Percentiles rank a stretch among this genome's conserved stretches.
These are phyloP conservation scores for Ceratocystis harringtonii DNA, from an alignment of 2,329 filamentous ascomycete species.

Conservation along the genomic window DNA sequence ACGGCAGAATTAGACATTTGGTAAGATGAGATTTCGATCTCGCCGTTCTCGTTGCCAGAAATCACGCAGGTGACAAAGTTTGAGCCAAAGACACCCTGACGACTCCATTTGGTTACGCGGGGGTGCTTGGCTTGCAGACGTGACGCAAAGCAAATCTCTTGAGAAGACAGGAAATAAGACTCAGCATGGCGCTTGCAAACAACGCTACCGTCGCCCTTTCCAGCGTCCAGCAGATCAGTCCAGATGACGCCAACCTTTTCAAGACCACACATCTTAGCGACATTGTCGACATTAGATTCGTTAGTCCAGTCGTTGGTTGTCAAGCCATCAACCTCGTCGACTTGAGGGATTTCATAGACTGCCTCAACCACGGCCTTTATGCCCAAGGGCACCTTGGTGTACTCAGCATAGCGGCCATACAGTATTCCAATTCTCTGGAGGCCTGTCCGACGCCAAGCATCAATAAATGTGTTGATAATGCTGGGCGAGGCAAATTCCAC, in stretches of 20 bases:
- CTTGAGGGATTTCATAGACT: slow-evolving; percentile 89
- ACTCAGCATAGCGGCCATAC: slow-evolving; percentile 82
- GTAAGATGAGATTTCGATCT: slow-evolving; percentile 80
- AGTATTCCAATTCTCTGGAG: slow-evolving; percentile 75
- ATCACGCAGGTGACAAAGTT: slow-evolving; percentile 95
- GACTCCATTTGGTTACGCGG: slow-evolving; percentile 90
- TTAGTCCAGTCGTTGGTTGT: slow-evolving; percentile 74
- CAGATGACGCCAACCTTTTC: slow-evolving; percentile 86
- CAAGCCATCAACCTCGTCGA: slow-evolving; percentile 77
- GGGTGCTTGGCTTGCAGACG: slow-evolving; percentile 78
- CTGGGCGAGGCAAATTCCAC: slow-evolving; percentile 82
- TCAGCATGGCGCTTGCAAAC: slow-evolving; percentile 92
- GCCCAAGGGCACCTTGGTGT: slow-evolving; percentile 80
- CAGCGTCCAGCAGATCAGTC: slow-evolving; percentile 77
- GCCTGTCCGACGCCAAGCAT: slow-evolving; percentile 81
- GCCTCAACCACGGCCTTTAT: slow-evolving; percentile 93
- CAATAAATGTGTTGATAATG: slow-evolving; percentile 76
- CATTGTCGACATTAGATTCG: slow-evolving; percentile 63
- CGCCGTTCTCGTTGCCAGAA: slow-evolving; percentile 77
- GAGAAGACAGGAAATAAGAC: slow-evolving; percentile 83
- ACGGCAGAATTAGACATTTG: slow-evolving; percentile 91
- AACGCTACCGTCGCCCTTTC: slow-evolving; percentile 67
- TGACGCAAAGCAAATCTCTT: slow-evolving; percentile 81
- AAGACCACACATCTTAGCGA: slow-evolving; percentile 70
- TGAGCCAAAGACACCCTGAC: slow-evolving; percentile 83